Base-by-base conservation (phyloP, 2,329 filamentous ascomycete genomes). In the Clonostachys rhizophaga region DNA sequence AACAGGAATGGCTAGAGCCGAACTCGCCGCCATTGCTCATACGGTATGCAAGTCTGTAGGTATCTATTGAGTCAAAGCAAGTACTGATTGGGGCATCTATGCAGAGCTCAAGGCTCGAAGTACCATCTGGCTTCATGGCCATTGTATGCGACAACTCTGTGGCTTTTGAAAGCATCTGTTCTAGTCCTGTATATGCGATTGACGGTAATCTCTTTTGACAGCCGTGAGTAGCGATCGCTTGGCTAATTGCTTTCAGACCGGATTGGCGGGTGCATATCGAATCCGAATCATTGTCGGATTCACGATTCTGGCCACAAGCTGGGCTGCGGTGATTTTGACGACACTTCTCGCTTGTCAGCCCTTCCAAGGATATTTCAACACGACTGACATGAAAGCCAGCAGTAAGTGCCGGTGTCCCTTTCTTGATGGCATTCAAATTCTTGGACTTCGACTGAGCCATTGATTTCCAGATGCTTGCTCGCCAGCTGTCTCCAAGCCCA, bases 111-210 rank as follows among this genome's bases (percentile, higher is more conserved):
- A 3, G 80, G 79, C 0, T 79, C 77, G 11, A 82, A 82, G 54
- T 71, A 78, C 1, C 77, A 83, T 49, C 56, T 84, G 3, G 61
- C 74, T 1, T 75, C 77, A 3, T 83, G 78, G 78, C 71, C 73
- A 14, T 62, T 71, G 6, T 84, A 83, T 51, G 73, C 72, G 0
- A 59, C 70, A 3, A 59, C 82, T 11, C 56, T 83, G 13, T 81
- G 76, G 76, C 57, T 72, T 17, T 59, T 83, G 49, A 84, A 84
- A 59, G 60, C 67, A 8, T 79, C 79, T 45, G 71, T 82, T 68
- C 68, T 76, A 6, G 64, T 74, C 40, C 83, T 82, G 56, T 83
- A 81, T 56, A 68, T 71, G 5, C 67, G 79, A 43, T 62, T 84
- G 14, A 81, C 73, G 17, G 67, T 64, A 51, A 30, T 30, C 3